These are phyloP conservation scores for Knoxia roxburghii DNA, from an alignment of 257 asterid genomes.

Conservation along the genomic window DNA sequence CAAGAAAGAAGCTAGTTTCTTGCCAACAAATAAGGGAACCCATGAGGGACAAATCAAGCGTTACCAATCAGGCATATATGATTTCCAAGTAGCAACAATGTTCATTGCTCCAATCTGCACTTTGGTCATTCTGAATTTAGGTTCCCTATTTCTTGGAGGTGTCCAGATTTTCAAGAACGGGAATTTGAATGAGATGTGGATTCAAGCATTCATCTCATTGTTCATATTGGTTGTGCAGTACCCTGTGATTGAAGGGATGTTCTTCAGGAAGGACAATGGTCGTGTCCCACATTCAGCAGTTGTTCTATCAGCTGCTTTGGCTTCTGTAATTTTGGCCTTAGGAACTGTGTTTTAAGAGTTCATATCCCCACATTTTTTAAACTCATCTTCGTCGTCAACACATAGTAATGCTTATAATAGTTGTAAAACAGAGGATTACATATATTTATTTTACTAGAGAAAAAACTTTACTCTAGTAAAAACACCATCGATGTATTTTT, in stretches of 20 bases:
- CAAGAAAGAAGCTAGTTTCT: conserved; percentile 42
- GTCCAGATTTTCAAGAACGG: conserved; percentile 11
- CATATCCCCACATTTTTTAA: neutral
- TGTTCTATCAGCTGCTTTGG: neutral
- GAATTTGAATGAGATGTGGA: conserved; percentile 24
- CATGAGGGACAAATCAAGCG: conserved; percentile 42
- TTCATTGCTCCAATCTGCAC: conserved; percentile 45
- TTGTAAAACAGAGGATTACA: no score
- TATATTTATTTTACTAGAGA: no score
- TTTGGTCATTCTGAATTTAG: conserved; percentile 38
- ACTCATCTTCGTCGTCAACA: no score
- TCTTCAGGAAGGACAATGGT: conserved; percentile 32
- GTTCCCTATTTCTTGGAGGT: conserved; percentile 32
- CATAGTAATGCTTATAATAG: no score
- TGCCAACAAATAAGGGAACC: conserved; percentile 50
- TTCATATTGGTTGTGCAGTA: conserved; percentile 40
- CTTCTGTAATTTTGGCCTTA: neutral
- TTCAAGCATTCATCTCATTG: conserved; percentile 33
- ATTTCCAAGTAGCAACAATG: conserved; percentile 44
- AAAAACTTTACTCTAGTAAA: no score
- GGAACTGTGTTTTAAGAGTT: neutral
- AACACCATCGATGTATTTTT: no score
- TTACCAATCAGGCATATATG: conserved; percentile 35
- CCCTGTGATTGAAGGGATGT: conserved; percentile 63
- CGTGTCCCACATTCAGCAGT: neutral